Conservation (phyloP, 2,329 filamentous ascomycete genomes). For the Alternaria postmessia region DNA sequence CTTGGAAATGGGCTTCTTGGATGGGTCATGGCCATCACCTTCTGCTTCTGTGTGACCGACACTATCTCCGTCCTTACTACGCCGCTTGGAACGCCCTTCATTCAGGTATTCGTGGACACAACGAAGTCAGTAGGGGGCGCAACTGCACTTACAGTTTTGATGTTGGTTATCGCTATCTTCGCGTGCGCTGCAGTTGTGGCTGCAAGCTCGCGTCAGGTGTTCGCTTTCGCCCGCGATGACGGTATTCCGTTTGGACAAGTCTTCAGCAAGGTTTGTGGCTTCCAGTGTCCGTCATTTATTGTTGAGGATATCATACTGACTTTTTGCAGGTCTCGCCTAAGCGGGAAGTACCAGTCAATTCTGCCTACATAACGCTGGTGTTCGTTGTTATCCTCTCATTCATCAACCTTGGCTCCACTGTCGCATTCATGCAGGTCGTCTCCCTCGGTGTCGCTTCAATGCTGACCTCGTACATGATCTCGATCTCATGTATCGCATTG, state of each 20-base stretch:
- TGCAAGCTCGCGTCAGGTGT: slow-evolving; percentile 36
- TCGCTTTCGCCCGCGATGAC: slow-evolving; percentile 41
- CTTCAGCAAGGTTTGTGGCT: slow-evolving; percentile 37
- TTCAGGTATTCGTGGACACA: slow-evolving; percentile 37
- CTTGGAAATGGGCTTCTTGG: slow-evolving; percentile 49
- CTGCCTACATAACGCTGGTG: slow-evolving; percentile 27
- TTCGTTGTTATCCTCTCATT: slow-evolving; percentile 35
- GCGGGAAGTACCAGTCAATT: slow-evolving; percentile 34
- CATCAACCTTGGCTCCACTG: slow-evolving; percentile 39
- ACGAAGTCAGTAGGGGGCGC: slow-evolving; percentile 29
- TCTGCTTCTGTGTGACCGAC: slow-evolving; percentile 24
- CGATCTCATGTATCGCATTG: slow-evolving; percentile 56
- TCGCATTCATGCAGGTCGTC: slow-evolving; percentile 31
- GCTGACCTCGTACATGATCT: slow-evolving; percentile 43
- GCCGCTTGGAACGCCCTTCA: slow-evolving; percentile 26
- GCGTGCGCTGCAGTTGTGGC: slow-evolving; percentile 33
- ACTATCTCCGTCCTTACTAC: slow-evolving; percentile 23
- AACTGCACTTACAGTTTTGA: slow-evolving; percentile 30
- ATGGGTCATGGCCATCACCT: slow-evolving; percentile 39
- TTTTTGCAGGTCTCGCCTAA: slow-evolving; percentile 23
- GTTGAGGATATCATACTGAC: neutral
- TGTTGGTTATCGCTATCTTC: slow-evolving; percentile 30
- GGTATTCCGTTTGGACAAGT: slow-evolving; percentile 38
- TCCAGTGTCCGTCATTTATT: slow-evolving; percentile 47
- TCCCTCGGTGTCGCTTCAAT: slow-evolving; percentile 26